phyloP scores from a whole-genome alignment of 805 yeast genomes.

The Candida sphagnicola region DNA sequence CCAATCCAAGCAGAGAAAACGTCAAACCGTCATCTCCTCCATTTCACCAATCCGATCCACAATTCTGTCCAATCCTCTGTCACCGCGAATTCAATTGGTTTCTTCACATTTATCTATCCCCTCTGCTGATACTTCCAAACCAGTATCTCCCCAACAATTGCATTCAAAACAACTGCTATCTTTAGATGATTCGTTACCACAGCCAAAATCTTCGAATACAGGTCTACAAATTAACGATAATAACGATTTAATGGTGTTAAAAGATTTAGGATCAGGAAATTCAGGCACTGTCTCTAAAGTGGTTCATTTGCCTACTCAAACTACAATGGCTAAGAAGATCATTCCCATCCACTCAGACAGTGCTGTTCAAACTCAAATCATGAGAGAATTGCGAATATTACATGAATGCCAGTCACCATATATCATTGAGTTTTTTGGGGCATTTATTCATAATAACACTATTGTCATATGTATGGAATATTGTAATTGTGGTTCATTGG shows the following conservation, averaged over 20 bases:
- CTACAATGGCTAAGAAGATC: slow-evolving; percentile 84
- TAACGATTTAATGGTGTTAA: slow-evolving; percentile 69
- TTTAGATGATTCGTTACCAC: neutral
- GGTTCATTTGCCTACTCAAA: slow-evolving; percentile 82
- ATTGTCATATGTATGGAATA: slow-evolving; percentile 94
- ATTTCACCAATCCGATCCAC: slow-evolving; percentile 38
- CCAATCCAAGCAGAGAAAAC: slow-evolving; percentile 15
- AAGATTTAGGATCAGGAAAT: slow-evolving; percentile 86
- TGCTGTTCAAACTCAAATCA: slow-evolving; percentile 74
- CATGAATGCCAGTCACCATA: slow-evolving; percentile 83
- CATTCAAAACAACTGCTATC: neutral
- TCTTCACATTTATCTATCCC: neutral
- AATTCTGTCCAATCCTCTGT: slow-evolving; percentile 1
- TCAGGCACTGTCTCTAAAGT: slow-evolving; percentile 92
- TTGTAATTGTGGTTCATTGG: slow-evolving; percentile 92
- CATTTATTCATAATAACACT: slow-evolving; percentile 65
- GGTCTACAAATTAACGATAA: slow-evolving; percentile 24
- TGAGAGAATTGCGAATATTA: slow-evolving; percentile 84
- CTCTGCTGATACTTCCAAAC: neutral
- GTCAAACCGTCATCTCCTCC: slow-evolving; percentile 40
- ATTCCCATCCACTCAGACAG: slow-evolving; percentile 83
- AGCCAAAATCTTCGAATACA: slow-evolving; percentile 34
- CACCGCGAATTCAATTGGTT: slow-evolving; percentile 4
- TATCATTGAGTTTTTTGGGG: slow-evolving; percentile 89
- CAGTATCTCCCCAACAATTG: slow-evolving; percentile 5